These are phyloP conservation scores for Zasmidium cellare DNA, from an alignment of 2,329 filamentous ascomycete species.

Conservation along the genomic window DNA sequence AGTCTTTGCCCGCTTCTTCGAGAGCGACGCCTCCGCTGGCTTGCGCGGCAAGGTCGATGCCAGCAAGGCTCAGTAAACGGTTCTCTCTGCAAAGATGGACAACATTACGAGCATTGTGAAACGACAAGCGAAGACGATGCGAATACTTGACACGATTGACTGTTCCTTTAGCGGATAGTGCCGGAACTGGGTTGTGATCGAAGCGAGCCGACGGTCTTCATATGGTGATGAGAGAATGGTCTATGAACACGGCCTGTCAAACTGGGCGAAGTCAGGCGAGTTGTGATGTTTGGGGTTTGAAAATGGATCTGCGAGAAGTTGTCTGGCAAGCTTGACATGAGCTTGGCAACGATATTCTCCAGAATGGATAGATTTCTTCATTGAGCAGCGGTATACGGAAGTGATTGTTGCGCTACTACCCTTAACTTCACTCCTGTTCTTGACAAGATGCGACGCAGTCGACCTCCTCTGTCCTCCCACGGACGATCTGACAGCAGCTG, in stretches of 20 bases:
- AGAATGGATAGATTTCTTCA: neutral
- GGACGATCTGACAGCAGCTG: no score
- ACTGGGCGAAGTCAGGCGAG: neutral
- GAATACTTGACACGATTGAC: neutral
- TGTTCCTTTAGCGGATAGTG: neutral
- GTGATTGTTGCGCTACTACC: neutral
- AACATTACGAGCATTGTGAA: neutral
- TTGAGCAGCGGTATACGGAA: neutral
- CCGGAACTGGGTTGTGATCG: neutral
- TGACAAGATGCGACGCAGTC: no score
- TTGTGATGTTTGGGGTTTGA: neutral
- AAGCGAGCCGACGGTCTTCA: neutral
- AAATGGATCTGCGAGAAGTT: neutral
- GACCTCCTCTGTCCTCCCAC: no score
- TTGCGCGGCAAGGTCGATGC: conserved; percentile 60
- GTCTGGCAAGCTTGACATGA: neutral
- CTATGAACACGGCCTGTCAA: neutral
- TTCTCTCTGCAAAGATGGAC: no score
- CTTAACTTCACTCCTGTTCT: no score
- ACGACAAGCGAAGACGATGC: neutral
- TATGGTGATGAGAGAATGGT: neutral
- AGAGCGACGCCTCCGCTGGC: conserved; percentile 68
- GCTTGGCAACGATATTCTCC: neutral
- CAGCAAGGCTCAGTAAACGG: conserved; percentile 31
- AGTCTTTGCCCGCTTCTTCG: conserved; percentile 90